A percentile compares a stretch with the other conserved stretches of the same genome.
These are phyloP conservation scores for Xylaria sp. DNA, from an alignment of 2,329 filamentous ascomycete genomes.

Conservation along the genomic window DNA sequence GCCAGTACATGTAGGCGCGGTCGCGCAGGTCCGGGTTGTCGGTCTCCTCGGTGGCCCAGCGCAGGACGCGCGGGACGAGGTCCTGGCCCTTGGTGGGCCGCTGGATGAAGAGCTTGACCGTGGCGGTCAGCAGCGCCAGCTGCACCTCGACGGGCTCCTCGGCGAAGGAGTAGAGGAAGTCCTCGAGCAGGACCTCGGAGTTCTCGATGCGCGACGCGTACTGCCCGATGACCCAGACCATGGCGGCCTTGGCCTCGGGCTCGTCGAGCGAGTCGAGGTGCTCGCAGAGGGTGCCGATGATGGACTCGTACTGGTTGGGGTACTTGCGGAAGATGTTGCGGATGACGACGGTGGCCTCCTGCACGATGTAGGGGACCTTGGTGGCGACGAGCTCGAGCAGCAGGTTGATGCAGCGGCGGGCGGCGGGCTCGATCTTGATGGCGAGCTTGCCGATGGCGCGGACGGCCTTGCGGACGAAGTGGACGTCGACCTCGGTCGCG, in stretches of 20 bases:
- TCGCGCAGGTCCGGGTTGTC: constrained; percentile 97
- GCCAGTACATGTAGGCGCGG: constrained; percentile 99
- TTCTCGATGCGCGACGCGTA: constrained; percentile 98
- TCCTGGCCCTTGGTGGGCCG: constrained; percentile 92
- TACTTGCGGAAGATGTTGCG: constrained; percentile 99
- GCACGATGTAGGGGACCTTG: constrained; percentile 98
- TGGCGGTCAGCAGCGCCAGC: constrained; percentile 89
- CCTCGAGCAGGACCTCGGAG: constrained; percentile 88
- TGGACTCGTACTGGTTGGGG: constrained; percentile 97
- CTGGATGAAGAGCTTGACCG: constrained; percentile 97
- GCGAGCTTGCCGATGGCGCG: constrained; percentile 96
- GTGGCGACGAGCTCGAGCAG: constrained; percentile 91
- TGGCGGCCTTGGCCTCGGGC: constrained; percentile 95
- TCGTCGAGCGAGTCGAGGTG: constrained; percentile 96
- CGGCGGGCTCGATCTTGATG: constrained; percentile 97
- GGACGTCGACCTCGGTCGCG: constrained; percentile 96
- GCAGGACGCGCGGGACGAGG: constrained; percentile 89
- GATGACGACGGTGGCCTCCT: constrained; percentile 98
- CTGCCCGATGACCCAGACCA: constrained; percentile 99
- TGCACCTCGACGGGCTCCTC: constrained; percentile 97
- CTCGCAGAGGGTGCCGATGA: constrained; percentile 93
- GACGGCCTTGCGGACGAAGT: constrained; percentile 97
- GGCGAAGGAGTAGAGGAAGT: constrained; percentile 90
- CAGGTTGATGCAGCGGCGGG: constrained; percentile 87
- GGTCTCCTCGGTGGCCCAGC: constrained; percentile 99